Conservation (phyloP, 257 asterid species). For the Solanum clarkiae region DNA sequence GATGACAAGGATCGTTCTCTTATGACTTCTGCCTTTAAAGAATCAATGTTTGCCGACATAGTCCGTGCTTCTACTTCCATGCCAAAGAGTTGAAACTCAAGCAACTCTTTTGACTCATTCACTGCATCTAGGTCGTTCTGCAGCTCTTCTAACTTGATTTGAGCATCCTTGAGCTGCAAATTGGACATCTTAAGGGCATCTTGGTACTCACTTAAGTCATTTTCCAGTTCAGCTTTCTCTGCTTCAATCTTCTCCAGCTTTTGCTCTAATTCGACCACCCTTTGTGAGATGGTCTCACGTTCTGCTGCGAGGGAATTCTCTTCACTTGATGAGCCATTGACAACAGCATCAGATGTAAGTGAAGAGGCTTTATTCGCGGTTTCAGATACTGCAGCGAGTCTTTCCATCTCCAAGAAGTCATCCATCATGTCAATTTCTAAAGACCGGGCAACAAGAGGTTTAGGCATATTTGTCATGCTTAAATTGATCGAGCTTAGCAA, state of each 20-base stretch:
- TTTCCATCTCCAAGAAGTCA: constrained; percentile 86
- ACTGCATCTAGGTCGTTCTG: constrained; percentile 29
- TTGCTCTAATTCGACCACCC: constrained; percentile 39
- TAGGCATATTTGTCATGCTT: constrained; percentile 32
- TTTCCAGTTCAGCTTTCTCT: constrained; percentile 33
- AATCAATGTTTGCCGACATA: constrained; percentile 22
- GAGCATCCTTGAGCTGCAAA: constrained; percentile 23
- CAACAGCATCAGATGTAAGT: constrained; percentile 14
- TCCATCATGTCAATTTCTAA: constrained; percentile 67
- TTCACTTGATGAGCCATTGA: constrained; percentile 12
- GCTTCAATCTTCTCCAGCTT: constrained; percentile 34
- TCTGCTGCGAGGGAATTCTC: constrained; percentile 29
- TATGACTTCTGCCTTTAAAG: constrained; percentile 25
- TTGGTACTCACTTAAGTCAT: constrained; percentile 23
- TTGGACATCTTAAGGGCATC: constrained; percentile 24
- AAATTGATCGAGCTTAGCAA: constrained; percentile 43
- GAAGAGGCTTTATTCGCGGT: constrained; percentile 18
- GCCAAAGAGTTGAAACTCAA: constrained; percentile 37
- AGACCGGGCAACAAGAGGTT: constrained; percentile 16
- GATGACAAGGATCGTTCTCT: constrained; percentile 27
- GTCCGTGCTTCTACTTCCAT: constrained; percentile 54
- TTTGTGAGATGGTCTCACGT: constrained; percentile 25
- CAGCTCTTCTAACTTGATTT: constrained; percentile 23
- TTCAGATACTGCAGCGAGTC: constrained; percentile 56
- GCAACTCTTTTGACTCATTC: constrained; percentile 35